Conservation (phyloP, 257 asterid species). For the Solanum acaule region DNA sequence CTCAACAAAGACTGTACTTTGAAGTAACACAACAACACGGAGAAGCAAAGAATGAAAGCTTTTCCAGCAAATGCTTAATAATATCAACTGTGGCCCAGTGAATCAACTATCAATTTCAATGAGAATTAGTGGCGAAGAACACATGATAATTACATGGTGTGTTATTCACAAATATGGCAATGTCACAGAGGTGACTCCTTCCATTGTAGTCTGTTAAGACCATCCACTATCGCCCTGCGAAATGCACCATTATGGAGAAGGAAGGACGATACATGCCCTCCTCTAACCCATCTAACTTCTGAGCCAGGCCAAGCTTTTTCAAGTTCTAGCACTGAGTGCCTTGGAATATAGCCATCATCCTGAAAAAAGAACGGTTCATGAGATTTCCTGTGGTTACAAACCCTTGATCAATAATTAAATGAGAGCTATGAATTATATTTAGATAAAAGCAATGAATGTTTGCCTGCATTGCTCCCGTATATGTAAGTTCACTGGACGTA, state of each 20-base stretch:
- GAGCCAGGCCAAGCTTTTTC: constrained; percentile 98
- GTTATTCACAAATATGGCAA: not conserved
- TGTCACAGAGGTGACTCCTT: constrained; percentile 48
- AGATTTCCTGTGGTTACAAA: not conserved
- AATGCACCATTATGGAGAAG: constrained; percentile 73
- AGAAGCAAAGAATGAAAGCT: not conserved
- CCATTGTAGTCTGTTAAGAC: constrained; percentile 68
- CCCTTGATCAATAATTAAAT: not conserved
- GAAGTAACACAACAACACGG: not conserved
- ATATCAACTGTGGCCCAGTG: not conserved
- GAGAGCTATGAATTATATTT: not conserved
- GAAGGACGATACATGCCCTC: constrained; percentile 91
- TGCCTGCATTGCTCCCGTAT: not conserved
- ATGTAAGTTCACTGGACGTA: not conserved
- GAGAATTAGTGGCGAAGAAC: constrained; percentile 1
- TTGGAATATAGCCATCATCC: constrained; percentile 96
- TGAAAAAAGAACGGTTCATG: constrained; percentile 7
- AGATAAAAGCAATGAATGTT: not conserved
- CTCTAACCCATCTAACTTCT: constrained; percentile 94
- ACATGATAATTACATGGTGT: not conserved
- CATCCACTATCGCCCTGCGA: constrained; percentile 79
- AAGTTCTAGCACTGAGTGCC: constrained; percentile 82
- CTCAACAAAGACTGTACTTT: not conserved
- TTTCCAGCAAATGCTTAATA: not conserved
- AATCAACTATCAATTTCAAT: constrained; percentile 2